Percentiles rank a stretch among this genome's conserved stretches.
These are phyloP conservation scores for Neurospora africana DNA, from an alignment of 495 filamentous ascomycete genomes.

Conservation along the genomic window DNA sequence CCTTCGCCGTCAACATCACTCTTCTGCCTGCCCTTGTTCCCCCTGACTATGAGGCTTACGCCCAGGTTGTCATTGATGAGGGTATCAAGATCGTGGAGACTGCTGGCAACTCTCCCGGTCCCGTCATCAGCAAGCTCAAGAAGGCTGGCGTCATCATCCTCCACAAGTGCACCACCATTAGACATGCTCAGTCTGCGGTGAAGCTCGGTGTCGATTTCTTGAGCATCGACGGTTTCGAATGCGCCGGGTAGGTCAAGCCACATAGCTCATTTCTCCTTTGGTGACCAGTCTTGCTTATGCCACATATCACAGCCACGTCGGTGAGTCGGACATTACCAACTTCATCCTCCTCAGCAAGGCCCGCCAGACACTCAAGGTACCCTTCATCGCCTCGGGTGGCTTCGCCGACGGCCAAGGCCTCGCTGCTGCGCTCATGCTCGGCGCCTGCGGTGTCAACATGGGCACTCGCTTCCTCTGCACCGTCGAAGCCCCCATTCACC, in stretches of 20 bases:
- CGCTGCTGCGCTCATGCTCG: slow-evolving; percentile 81
- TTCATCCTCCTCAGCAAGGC: slow-evolving; percentile 86
- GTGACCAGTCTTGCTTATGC: background rate
- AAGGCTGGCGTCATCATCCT: slow-evolving; percentile 65
- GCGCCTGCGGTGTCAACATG: slow-evolving; percentile 95
- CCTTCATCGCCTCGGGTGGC: slow-evolving; percentile 92
- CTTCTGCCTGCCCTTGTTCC: slow-evolving; percentile 82
- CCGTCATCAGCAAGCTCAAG: slow-evolving; percentile 84
- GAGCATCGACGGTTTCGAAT: slow-evolving; percentile 95
- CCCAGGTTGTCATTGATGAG: slow-evolving; percentile 85
- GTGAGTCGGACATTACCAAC: slow-evolving; percentile 94
- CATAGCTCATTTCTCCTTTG: background rate
- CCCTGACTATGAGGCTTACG: slow-evolving; percentile 87
- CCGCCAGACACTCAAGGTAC: slow-evolving; percentile 70
- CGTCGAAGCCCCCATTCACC: slow-evolving; percentile 82
- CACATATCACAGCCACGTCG: slow-evolving; percentile 46
- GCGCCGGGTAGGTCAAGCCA: slow-evolving; percentile 60
- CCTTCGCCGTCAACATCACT: slow-evolving; percentile 94
- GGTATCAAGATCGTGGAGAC: slow-evolving; percentile 94
- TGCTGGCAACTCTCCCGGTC: slow-evolving; percentile 87
- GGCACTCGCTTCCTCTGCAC: slow-evolving; percentile 92
- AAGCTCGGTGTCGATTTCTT: slow-evolving; percentile 96
- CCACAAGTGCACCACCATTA: slow-evolving; percentile 96
- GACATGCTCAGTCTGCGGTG: slow-evolving; percentile 83
- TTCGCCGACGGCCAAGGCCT: slow-evolving; percentile 93